Conservation (phyloP, 2,329 filamentous ascomycete species). For the Plectosphaerella sp. region DNA sequence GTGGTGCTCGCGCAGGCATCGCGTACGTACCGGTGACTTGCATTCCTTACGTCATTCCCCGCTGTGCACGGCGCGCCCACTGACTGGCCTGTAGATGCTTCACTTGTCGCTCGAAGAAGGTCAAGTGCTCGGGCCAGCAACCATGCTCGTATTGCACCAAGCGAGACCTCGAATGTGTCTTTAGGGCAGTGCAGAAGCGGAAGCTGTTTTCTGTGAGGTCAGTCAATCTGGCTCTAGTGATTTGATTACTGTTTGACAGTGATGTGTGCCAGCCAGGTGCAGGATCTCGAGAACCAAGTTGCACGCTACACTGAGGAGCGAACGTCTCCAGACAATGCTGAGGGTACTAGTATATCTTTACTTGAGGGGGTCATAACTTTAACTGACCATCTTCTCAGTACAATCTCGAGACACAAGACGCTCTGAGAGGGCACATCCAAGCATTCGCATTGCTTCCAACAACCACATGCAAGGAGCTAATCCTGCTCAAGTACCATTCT, state of each 20-base stretch:
- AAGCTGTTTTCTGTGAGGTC: neutral
- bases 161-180: neutral
- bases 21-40: no score
- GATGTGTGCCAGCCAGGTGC: neutral
- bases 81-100: neutral
- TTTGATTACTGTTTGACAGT: neutral
- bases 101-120: constrained; percentile 1
- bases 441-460: no score
- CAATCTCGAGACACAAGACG: no score
- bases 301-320: neutral
- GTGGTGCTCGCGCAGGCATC: no score
- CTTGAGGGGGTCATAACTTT: neutral
- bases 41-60: no score
- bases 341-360: neutral
- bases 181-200: neutral
- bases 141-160: constrained; percentile 1
- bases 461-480: no score
- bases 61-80: no score
- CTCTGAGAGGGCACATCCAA: no score
- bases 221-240: neutral
- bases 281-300: neutral
- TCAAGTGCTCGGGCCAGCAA: neutral
- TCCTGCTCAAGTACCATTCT: no score
- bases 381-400: neutral
- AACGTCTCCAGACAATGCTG: neutral